These are phyloP conservation scores for Plasmopara halstedii DNA, from an alignment of 352 stramenopile genomes.

Conservation along the genomic window DNA sequence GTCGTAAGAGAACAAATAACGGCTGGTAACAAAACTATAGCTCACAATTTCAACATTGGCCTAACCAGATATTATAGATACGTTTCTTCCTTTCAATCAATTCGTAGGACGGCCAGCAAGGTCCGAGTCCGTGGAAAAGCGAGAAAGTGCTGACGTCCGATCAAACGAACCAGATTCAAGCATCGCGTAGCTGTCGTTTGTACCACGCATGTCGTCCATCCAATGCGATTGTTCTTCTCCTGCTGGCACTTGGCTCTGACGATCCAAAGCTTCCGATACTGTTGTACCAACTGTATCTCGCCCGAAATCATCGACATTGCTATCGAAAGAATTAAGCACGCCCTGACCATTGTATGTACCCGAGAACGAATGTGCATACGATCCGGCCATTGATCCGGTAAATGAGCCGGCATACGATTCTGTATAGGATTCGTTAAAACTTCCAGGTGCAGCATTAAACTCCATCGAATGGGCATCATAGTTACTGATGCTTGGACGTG, in stretches of 20 bases:
- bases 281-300: constrained; percentile 26
- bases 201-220: constrained; percentile 79
- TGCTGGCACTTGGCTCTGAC: constrained; percentile 17
- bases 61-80: constrained; percentile 46
- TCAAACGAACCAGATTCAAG: constrained; percentile 67
- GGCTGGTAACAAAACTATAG: not conserved
- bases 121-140: constrained; percentile 73
- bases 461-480: constrained; percentile 51
- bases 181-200: constrained; percentile 79
- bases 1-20: too few relatives aligned
- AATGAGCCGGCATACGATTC: constrained; percentile 45
- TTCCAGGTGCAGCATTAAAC: constrained; percentile 34
- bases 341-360: constrained; percentile 45
- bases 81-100: constrained; percentile 17
- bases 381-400: constrained; percentile 22
- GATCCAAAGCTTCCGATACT: constrained; percentile 21
- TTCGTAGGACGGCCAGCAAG: constrained; percentile 23
- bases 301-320: constrained; percentile 29
- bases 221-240: constrained; percentile 43
- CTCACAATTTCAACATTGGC: constrained; percentile 4
- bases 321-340: constrained; percentile 47
- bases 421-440: constrained; percentile 46
- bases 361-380: constrained; percentile 37
- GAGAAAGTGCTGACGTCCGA: constrained; percentile 57
- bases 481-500: constrained; percentile 35